Conservation (phyloP, 208 protist genomes). For the Leishmania arabica region DNA sequence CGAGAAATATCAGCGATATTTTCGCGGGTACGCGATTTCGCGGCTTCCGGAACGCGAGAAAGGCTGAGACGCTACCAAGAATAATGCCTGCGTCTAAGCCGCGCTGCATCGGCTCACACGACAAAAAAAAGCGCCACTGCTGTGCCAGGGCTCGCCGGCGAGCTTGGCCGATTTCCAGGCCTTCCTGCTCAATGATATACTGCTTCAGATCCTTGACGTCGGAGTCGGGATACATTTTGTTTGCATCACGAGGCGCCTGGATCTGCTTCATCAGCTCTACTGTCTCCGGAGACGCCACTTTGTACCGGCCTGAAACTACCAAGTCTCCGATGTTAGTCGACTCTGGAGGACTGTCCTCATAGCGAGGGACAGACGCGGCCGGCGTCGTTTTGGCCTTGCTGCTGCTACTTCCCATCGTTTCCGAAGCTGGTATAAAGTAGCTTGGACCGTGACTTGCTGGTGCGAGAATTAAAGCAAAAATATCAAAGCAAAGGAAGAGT, state of each 20-base stretch:
- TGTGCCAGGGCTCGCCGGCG: constrained; percentile 62
- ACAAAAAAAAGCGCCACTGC: constrained; percentile 88
- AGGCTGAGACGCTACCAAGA: constrained; percentile 66
- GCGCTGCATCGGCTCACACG: constrained; percentile 83
- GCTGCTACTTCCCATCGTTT: constrained; percentile 18
- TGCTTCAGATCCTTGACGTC: constrained; percentile 74
- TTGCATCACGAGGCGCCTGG: constrained; percentile 46
- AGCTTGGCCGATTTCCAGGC: constrained; percentile 69
- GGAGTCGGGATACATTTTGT: constrained; percentile 77
- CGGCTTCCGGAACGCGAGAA: constrained; percentile 57
- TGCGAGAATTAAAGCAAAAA: no score
- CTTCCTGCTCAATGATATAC: constrained; percentile 88
- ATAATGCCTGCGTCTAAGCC: constrained; percentile 85
- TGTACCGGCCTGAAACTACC: constrained; percentile 70
- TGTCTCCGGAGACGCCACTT: constrained; percentile 66
- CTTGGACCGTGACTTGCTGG: no score
- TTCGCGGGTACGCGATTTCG: constrained; percentile 64
- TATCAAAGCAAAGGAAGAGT: no score
- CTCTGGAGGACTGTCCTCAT: constrained; percentile 60
- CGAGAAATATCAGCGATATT: constrained; percentile 66
- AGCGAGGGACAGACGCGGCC: constrained; percentile 18
- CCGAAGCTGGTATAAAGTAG: no score
- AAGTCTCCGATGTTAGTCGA: constrained; percentile 82
- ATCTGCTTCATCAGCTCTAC: constrained; percentile 85
- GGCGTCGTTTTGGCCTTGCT: neutral